Base-by-base conservation (phyloP, 2,329 filamentous ascomycete genomes). In the Monilinia fructigena region DNA sequence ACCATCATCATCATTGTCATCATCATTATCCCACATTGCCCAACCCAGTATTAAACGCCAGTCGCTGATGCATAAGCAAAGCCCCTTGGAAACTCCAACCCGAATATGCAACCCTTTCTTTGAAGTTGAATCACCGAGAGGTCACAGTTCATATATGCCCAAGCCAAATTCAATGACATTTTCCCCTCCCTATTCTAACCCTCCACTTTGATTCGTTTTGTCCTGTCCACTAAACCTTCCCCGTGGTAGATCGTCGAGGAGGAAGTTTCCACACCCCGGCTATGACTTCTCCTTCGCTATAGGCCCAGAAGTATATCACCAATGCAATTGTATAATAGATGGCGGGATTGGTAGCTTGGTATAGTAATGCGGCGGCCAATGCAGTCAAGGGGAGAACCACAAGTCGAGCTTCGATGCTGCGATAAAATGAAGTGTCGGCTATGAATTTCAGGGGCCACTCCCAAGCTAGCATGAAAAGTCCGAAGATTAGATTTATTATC, bases 291-390 rank as follows among this genome's bases (percentile, higher is more conserved):
- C 95, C 95, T 79, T 99, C 94, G 74, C 90, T 95, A 75, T 96
- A 98, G 1, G 92, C 95, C 93, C 93, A 97, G 74, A 98, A 97
- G 79, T 98, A 99, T 18, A 95, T 89, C 10, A 81, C 83, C 80
- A 96, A 88, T 26, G 89, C 94, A 69, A 97, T 85, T 35, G 96
- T 77, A 77, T 98, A 97, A 80, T 98, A 99, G 63, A 98, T 80
- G 5, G 92, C 95, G 3, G 94, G 84, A 76, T 99, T 96, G 38
- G 93, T 97, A 67, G 88, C 91, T 78, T 98, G 95, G 77, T 99
- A 99, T 70, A 97, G 81, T 70, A 99, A 82, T 38, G 89, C 82
- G 7, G 91, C 87, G 26, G 88, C 82, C 53, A 98, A 82, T 11
- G 90, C 87, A 55, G 87, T 87, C 68, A 98, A 80, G 4, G 95